phyloP scores from a whole-genome alignment of 108 stramenopile genomes.

The Fragilaria crotonensis region DNA sequence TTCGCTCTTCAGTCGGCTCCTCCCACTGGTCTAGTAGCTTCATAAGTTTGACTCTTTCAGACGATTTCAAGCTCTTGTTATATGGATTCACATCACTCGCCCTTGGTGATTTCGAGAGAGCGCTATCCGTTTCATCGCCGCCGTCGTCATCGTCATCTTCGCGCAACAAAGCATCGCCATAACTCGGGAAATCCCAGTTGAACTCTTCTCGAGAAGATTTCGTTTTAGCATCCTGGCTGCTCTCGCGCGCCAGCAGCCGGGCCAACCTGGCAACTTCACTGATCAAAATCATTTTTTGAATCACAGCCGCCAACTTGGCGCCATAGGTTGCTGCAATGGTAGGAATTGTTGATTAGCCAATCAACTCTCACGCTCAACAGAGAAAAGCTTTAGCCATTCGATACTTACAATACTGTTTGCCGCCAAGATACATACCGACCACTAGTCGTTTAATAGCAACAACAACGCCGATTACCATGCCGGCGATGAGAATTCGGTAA shows the following conservation, averaged over 20 bases:
- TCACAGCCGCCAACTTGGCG: slow-evolving; percentile 37
- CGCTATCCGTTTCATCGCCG: no score
- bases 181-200: background rate
- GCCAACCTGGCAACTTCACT: slow-evolving; percentile 40
- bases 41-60: slow-evolving; percentile 3
- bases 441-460: slow-evolving; percentile 57
- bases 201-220: background rate
- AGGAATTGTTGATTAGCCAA: no score
- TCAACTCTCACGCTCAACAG: no score
- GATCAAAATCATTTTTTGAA: slow-evolving; percentile 56
- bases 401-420: slow-evolving; percentile 28
- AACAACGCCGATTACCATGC: slow-evolving; percentile 29
- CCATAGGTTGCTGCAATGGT: slow-evolving; percentile 24
- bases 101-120: no score
- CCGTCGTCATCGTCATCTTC: background rate
- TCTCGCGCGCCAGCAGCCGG: background rate
- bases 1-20: slow-evolving; percentile 16
- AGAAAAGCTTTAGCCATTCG: background rate
- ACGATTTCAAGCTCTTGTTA: background rate
- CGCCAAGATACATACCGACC: slow-evolving; percentile 52
- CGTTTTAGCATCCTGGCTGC: background rate
- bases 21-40: slow-evolving; percentile 25
- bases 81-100: background rate
- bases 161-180: background rate
- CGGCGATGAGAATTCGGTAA: slow-evolving; percentile 25